Evolutionary conservation across 179 eudicot genomes (phyloP), one percentile per base, ranked within the genome.

Genomic region (Carnegiea gigantea): DNA sequence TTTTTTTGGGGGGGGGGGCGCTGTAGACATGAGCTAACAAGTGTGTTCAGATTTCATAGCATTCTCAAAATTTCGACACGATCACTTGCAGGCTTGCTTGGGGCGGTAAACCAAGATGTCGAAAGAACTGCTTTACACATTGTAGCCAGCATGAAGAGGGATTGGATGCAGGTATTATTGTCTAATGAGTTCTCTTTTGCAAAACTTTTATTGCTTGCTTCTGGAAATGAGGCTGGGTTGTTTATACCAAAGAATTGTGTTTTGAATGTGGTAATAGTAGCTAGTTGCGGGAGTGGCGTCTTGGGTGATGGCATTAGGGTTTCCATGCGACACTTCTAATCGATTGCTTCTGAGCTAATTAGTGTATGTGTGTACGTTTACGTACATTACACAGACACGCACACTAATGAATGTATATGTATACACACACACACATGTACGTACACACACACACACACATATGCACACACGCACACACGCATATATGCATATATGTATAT

Each of bases 131-230:
- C 99, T 40, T 85, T 94, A 73, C 91, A 81, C 59, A 92, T 96
- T 76, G 85, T 93, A 82, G 91, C 96, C 70, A 92, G 94, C 91
- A 96, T 96, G 99, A 96, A 96, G 86, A 89, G 91, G 43, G 92
- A 96, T 85, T 96, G 99, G 99, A 93, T 96, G 94, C 98, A 94
- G 98, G 99, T 94, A 70, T 54, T 36, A 64, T 46, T 20, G 12
- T 62, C 40, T 75, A 5, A 33, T 80, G n/a, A 6, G 17, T 26
- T 74, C 53, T 80, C 24, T 71, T 15, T 44, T 17, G 64, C 26
- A 70, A 48, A 24, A 44, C 44, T 36, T 51, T 36, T 62, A 23
- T 59, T 26, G 21, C 33, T n/a, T 24, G 28, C 13, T 57, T 12
- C 60, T 57, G 7, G 23, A 40, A 24, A 17, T 26, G 60, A 26